These are phyloP conservation scores for Pythium folliculosum DNA, from an alignment of 352 stramenopile species.

Conservation along the genomic window DNA sequence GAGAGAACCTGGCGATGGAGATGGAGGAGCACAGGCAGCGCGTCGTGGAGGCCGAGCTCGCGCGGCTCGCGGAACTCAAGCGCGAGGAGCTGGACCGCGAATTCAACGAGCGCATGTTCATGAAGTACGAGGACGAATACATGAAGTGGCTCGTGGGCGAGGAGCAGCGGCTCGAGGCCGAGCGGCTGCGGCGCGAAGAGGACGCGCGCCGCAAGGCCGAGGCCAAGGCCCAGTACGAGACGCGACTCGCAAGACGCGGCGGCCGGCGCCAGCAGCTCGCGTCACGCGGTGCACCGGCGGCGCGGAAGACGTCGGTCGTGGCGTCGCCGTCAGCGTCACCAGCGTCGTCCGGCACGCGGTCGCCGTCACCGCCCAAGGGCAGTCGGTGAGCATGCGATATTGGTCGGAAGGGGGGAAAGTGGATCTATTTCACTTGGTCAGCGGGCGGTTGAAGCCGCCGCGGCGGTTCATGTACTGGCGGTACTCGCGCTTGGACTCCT, in stretches of 20 bases:
- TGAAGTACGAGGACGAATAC: slow-evolving; percentile 76
- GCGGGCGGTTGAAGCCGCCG: slow-evolving; percentile 93
- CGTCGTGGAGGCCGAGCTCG: slow-evolving; percentile 48
- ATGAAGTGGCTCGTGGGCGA: slow-evolving; percentile 60
- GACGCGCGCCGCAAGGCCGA: slow-evolving; percentile 42
- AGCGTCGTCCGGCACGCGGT: no score
- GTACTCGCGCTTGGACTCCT: slow-evolving; percentile 94
- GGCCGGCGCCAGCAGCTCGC: slow-evolving; percentile 49
- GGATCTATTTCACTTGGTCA: slow-evolving; percentile 63
- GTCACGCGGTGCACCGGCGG: slow-evolving; percentile 12
- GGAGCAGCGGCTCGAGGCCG: slow-evolving; percentile 44
- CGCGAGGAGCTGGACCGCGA: slow-evolving; percentile 46
- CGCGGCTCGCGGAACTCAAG: slow-evolving; percentile 36
- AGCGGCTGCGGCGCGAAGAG: slow-evolving; percentile 41
- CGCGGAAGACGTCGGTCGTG: slow-evolving; percentile 2
- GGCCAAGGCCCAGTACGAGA: slow-evolving; percentile 54
- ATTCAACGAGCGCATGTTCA: slow-evolving; percentile 51
- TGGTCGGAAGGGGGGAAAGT: not conserved
- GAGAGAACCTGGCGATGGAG: slow-evolving; percentile 59
- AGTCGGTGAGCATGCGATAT: not conserved
- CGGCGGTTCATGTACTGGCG: slow-evolving; percentile 98
- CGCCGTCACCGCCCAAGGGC: not conserved
- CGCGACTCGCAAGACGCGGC: slow-evolving; percentile 53
- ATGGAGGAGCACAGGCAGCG: slow-evolving; percentile 62
- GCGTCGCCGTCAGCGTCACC: no score